Percentiles rank a stretch among this genome's conserved stretches.
Conservation (phyloP, 305 asterid species). For the Solanum hybrid region DNA sequence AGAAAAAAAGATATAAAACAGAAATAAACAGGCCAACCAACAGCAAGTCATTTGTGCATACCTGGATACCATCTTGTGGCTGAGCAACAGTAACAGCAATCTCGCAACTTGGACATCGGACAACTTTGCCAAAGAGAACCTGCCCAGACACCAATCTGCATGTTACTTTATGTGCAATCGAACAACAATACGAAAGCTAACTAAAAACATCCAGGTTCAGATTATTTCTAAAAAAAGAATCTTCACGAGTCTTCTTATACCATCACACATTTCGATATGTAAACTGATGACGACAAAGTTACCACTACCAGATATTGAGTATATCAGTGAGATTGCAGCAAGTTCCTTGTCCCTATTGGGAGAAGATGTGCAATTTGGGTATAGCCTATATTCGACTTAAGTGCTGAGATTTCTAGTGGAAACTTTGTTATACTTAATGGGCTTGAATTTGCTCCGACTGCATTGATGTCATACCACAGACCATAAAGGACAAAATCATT, state of each 20-base stretch:
- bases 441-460: not conserved
- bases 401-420: not conserved
- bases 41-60: constrained; percentile 12
- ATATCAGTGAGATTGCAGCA: not conserved
- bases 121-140: constrained; percentile 95
- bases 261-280: not conserved
- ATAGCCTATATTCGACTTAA: not conserved
- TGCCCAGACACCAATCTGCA: constrained; percentile 16
- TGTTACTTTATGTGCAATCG: not conserved
- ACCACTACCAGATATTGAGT: not conserved
- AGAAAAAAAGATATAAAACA: not conserved
- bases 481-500: not conserved
- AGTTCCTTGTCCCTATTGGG: not conserved
- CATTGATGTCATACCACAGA: not conserved
- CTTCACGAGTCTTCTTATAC: not conserved
- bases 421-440: not conserved
- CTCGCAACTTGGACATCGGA: constrained; percentile 82
- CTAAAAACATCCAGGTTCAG: not conserved
- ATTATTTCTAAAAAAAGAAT: not conserved
- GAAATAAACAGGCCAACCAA: not conserved
- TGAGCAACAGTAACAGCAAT: constrained; percentile 80
- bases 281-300: not conserved
- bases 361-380: not conserved
- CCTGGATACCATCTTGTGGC: constrained; percentile 98
- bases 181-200: not conserved